Evolutionary conservation across 495 filamentous ascomycete species (phyloP).

Genomic region (Pyronema omphalodes): DNA sequence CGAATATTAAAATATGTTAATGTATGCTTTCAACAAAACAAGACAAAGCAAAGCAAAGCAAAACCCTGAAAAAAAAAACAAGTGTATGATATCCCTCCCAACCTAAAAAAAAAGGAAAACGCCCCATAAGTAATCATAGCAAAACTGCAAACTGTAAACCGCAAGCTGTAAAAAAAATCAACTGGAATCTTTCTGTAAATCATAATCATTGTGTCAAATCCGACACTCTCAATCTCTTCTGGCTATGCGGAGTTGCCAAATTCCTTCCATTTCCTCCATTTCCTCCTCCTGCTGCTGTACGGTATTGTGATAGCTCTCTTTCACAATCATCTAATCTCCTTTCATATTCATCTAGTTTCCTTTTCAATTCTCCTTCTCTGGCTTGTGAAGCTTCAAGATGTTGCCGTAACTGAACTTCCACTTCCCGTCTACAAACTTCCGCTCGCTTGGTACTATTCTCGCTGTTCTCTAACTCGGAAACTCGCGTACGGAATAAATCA

Average conservation of each 20-base stretch:
- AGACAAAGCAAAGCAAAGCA: too few species aligned
- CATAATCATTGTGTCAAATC: conserved; percentile 19
- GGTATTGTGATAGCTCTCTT: conserved; percentile 34
- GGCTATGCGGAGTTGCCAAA: background rate
- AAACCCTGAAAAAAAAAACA: background rate
- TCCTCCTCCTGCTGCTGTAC: too few species aligned
- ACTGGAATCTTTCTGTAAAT: background rate
- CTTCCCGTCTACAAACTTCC: conserved; percentile 33
- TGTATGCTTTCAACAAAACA: background rate
- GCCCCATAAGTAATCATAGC: background rate
- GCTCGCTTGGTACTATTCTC: conserved; percentile 46
- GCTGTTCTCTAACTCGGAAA: conserved; percentile 68
- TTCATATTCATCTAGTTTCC: conserved; percentile 64
- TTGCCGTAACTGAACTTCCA: conserved; percentile 42
- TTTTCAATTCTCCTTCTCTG: conserved; percentile 66
- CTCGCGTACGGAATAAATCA: conserved; percentile 73
- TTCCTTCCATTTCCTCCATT: conserved; percentile 6
- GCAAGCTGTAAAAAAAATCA: background rate
- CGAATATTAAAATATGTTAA: background rate
- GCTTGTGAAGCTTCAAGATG: conserved; percentile 57
- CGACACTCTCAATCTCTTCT: conserved; percentile 24
- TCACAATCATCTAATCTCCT: conserved; percentile 39
- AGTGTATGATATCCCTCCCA: background rate
- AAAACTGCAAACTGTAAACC: background rate
- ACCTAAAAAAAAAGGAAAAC: background rate